Evolutionary conservation across 805 yeast genomes (phyloP), one percentile per base, ranked within the genome.

Genomic region (Ogataea methanolica): DNA sequence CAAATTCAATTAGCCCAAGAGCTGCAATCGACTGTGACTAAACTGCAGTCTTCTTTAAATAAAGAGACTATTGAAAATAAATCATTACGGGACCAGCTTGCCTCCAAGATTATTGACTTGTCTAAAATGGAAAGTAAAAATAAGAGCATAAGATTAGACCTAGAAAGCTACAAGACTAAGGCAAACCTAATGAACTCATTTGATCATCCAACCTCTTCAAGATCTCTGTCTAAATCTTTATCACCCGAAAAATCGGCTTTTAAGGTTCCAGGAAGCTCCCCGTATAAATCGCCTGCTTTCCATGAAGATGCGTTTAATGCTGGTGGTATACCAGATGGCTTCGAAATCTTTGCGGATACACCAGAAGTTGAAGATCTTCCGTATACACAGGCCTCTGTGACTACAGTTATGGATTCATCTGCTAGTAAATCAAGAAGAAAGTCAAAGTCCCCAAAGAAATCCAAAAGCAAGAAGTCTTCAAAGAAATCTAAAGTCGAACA

Each of bases 161-260:
- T 56, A 22, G 61, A 57, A 45, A 48, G 50, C 8, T 47, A 48
- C 45, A 54, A 51, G 47, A 52, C 58, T 21, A 57, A 49, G 41
- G 31, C 50, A 40, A 44, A 38, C 12, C 43, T 57, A 9, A 4
- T 54, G 35, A 51, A 53, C 19, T 56, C 59, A 22, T 22, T 51
- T 29, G 54, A 45, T 15, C 33, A 41, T 6, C 42, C 26, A 31
- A 4, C 21, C 4, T 19, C 21, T 19, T 19, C 21, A 19, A 19
- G 21, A 19, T 19, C 21, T 19, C 4, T 19, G 4, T 19, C 47
- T 11, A 46, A 33, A 26, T 26, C 31, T 26, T 26, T 26, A 11
- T 41, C 43, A 17, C 43, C 43, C 14, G 23, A 33, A 4, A 36
- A 34, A 22, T 35, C 39, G 2, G 21, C 40, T 5, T 7, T 11